Percentiles rank a stretch among this genome's conserved stretches.
These are phyloP conservation scores for Diplotaxis tenuifolia DNA, from an alignment of 345 rosid genomes.

Conservation along the genomic window DNA sequence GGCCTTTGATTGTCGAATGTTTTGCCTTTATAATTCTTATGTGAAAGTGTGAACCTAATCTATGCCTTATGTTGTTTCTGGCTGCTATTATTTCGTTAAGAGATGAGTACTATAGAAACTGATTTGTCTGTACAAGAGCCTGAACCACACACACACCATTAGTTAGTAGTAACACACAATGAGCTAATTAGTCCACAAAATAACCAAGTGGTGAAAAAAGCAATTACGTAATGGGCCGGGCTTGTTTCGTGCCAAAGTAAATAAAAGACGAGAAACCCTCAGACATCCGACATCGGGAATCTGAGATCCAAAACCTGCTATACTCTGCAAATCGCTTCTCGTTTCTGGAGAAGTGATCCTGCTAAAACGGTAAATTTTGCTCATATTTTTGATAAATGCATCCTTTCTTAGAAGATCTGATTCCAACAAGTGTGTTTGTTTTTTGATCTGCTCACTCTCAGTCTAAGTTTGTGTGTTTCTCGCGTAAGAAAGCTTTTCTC, in stretches of 20 bases:
- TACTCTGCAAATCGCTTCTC: conserved; percentile 18
- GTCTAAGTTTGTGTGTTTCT: conserved; percentile 7
- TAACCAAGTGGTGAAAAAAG: background rate
- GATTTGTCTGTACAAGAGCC: background rate
- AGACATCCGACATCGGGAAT: background rate
- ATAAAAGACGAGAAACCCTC: background rate
- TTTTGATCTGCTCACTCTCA: conserved; percentile 13
- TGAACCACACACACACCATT: too few relatives aligned
- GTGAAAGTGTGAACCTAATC: conserved; percentile 22
- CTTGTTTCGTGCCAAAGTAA: conserved; percentile 1
- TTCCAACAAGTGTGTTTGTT: conserved; percentile 8
- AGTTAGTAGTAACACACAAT: background rate
- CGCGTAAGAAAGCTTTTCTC: conserved; percentile 2
- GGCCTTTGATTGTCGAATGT: conserved; percentile 13
- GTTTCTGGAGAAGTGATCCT: conserved; percentile 24
- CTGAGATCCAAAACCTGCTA: conserved; percentile 13
- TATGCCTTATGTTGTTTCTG: background rate
- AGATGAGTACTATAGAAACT: background rate
- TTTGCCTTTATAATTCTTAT: conserved; percentile 6
- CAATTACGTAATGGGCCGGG: conserved; percentile 11
- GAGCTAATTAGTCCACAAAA: background rate
- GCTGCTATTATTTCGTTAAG: background rate
- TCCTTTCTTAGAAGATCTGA: conserved; percentile 10
- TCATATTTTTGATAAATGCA: background rate
- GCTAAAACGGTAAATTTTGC: conserved; percentile 23